Conservation (phyloP, 352 stramenopile species). For the Blastocystis sp. region DNA sequence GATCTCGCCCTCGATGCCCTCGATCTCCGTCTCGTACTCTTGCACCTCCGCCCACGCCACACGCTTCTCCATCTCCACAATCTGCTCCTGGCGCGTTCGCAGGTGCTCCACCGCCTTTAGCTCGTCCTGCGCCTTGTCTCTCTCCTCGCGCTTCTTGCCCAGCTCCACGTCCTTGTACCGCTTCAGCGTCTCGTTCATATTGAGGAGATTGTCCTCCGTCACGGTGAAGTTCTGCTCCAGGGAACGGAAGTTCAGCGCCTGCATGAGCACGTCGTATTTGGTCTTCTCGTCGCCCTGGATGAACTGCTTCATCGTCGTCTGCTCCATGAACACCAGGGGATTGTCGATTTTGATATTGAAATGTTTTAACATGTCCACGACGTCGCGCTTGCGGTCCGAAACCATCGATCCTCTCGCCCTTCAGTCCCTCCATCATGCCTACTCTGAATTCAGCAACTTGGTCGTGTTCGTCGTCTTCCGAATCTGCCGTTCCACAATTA, state of each 20-base stretch:
- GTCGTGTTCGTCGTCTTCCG: neutral
- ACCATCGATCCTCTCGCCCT: neutral
- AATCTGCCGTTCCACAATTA: neutral
- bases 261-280: conserved; percentile 36
- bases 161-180: conserved; percentile 16
- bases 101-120: neutral
- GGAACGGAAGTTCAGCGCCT: conserved; percentile 34
- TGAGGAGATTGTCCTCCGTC: neutral
- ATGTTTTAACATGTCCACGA: conserved; percentile 6
- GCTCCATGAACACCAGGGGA: conserved; percentile 43
- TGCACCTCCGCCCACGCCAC: neutral
- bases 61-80: neutral
- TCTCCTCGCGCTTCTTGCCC: neutral
- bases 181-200: conserved; percentile 1
- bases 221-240: neutral
- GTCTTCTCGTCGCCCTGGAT: conserved; percentile 39
- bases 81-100: neutral
- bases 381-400: neutral
- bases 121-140: neutral
- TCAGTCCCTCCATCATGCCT: no score
- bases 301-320: conserved; percentile 48
- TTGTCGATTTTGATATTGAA: conserved; percentile 50
- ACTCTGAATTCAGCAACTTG: neutral
- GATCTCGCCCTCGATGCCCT: neutral
- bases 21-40: neutral